Evolutionary conservation across 805 yeast species (phyloP).

Genomic region (Lipomyces sp.): DNA sequence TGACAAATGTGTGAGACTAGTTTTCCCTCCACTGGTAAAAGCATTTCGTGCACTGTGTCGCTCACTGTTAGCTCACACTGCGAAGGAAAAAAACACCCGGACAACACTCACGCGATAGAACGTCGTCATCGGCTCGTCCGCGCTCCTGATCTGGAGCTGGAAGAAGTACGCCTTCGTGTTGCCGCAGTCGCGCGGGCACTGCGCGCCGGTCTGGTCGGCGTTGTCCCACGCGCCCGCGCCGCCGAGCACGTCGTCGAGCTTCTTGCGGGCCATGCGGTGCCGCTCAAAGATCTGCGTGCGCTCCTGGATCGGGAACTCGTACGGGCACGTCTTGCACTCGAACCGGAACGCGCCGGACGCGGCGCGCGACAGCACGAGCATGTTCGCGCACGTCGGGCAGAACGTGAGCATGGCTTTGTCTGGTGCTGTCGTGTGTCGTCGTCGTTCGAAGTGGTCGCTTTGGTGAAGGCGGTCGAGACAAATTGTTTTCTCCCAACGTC

Average conservation of each 20-base stretch:
- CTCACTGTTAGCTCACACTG: neutral
- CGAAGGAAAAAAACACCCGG: too few relatives aligned
- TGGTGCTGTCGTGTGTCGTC: neutral
- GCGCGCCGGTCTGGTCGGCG: conserved; percentile 91
- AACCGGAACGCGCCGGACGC: conserved; percentile 58
- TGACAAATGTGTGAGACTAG: conserved; percentile 35
- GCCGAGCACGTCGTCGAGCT: conserved; percentile 94
- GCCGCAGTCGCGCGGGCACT: conserved; percentile 91
- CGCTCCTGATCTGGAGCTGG: conserved; percentile 94
- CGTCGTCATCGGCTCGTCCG: conserved; percentile 99
- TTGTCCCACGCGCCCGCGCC: conserved; percentile 99
- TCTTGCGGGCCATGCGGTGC: conserved; percentile 75
- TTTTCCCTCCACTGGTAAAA: conserved; percentile 97
- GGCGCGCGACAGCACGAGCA: conserved; percentile 50
- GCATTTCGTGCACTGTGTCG: conserved; percentile 74
- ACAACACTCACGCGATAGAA: conserved; percentile 58
- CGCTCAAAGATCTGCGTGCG: conserved; percentile 76
- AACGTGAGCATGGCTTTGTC: neutral
- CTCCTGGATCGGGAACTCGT: conserved; percentile 83
- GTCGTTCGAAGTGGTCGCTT: neutral
- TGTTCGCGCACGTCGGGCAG: conserved; percentile 3
- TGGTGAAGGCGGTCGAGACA: too few relatives aligned
- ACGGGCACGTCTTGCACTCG: conserved; percentile 92
- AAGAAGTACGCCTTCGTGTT: conserved; percentile 91
- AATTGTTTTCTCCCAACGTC: too few relatives aligned